A percentile compares a stretch with the other conserved stretches of the same genome.
These are phyloP conservation scores for Quercus gilva DNA, from an alignment of 306 rosid genomes.

Conservation along the genomic window DNA sequence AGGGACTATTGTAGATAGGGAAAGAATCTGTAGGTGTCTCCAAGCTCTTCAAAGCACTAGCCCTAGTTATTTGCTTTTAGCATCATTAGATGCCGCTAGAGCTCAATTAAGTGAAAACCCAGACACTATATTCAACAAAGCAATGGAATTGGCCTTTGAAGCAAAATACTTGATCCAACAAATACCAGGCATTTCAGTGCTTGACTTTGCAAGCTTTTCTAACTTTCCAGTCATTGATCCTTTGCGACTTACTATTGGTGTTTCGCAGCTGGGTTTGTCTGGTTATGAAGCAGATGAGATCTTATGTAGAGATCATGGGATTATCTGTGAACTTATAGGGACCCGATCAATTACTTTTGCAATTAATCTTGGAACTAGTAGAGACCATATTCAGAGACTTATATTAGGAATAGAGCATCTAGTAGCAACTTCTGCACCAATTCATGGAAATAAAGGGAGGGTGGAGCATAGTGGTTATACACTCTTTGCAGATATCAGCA, in stretches of 20 bases:
- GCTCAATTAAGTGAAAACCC: constrained; percentile 73
- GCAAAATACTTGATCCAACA: constrained; percentile 36
- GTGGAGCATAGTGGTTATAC: constrained; percentile 7
- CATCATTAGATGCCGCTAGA: constrained; percentile 89
- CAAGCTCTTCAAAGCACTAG: constrained; percentile 87
- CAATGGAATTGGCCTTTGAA: constrained; percentile 54
- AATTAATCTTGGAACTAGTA: constrained; percentile 67
- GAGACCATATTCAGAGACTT: constrained; percentile 63
- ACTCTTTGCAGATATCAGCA: constrained; percentile 48
- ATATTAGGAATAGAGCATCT: constrained; percentile 58
- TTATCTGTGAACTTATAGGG: constrained; percentile 79
- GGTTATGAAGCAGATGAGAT: constrained; percentile 78
- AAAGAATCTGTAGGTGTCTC: constrained; percentile 63
- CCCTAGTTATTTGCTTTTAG: constrained; percentile 86
- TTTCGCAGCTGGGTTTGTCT: constrained; percentile 75
- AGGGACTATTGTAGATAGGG: constrained; percentile 53
- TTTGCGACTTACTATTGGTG: constrained; percentile 70
- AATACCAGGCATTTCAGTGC: constrained; percentile 57
- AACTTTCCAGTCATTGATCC: constrained; percentile 58
- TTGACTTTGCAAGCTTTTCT: constrained; percentile 46
- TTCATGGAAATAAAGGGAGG: constrained; percentile 25
- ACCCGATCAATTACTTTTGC: constrained; percentile 62
- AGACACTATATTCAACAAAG: constrained; percentile 45
- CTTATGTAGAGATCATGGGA: constrained; percentile 46
- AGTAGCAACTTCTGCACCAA: constrained; percentile 24